A percentile compares a stretch with the other conserved stretches of the same genome.
phyloP scores from a whole-genome alignment of 2,329 filamentous ascomycete species.

The Byssoonygena ceratinophila region DNA sequence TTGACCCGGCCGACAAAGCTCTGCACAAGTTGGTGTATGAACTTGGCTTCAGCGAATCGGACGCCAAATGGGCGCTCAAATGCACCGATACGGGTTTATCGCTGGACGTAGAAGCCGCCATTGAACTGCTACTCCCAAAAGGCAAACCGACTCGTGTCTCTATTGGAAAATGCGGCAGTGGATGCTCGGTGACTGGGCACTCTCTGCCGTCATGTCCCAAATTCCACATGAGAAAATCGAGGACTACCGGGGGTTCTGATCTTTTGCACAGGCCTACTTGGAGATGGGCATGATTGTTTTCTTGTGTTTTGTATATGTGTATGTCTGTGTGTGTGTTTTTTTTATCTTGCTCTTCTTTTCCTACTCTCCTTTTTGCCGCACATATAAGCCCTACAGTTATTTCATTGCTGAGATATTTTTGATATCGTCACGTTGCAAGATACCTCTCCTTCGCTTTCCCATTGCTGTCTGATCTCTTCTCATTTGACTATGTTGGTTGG shows the following conservation, averaged over 20 bases:
- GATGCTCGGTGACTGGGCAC: neutral
- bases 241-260: neutral
- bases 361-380: too few relatives aligned
- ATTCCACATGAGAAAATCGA: neutral
- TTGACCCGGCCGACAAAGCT: slow-evolving; percentile 48
- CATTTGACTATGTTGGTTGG: too few relatives aligned
- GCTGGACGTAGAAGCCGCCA: slow-evolving; percentile 47
- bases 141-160: slow-evolving; percentile 15
- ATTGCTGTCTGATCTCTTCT: too few relatives aligned
- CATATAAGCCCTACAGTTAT: too few relatives aligned
- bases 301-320: neutral
- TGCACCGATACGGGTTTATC: slow-evolving; percentile 52
- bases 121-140: slow-evolving; percentile 42
- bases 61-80: slow-evolving; percentile 48
- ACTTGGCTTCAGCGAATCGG: slow-evolving; percentile 47
- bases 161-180: slow-evolving; percentile 12
- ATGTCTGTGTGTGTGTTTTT: neutral
- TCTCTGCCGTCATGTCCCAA: neutral
- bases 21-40: slow-evolving; percentile 46
- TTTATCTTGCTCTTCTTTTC: neutral
- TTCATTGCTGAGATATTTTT: too few relatives aligned
- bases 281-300: slow-evolving; percentile 29
- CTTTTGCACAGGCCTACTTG: slow-evolving; percentile 23
- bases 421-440: too few relatives aligned
- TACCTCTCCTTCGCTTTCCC: too few relatives aligned